Base-by-base conservation (phyloP, 2,329 filamentous ascomycete genomes). In the Dothidotthia symphoricarpi region DNA sequence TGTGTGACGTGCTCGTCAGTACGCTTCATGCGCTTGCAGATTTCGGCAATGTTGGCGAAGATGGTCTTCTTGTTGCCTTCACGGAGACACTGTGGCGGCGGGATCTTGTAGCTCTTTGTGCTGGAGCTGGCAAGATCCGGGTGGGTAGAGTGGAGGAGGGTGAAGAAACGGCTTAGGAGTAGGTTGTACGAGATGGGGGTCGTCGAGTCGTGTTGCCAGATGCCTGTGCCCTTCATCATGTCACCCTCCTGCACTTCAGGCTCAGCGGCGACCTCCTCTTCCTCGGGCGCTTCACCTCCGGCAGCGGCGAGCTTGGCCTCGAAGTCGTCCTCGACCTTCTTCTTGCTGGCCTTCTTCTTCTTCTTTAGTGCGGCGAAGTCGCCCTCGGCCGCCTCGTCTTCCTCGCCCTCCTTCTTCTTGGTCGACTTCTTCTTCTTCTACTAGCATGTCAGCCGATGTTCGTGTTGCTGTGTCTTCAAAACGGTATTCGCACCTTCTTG, bases 11-110 rank as follows among this genome's bases (percentile, higher is more conserved):
- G 93, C 73, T 98, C 93, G 66, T 97, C 91, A 49, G 87, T 90
- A 69, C 93, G 83, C 83, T 98, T 98, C 90, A 98, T 97, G 61
- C 91, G 83, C 80, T 95, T 95, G 80, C 89, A 95, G 63, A 98
- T 97, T 68, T 98, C 93, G 68, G 88, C 82, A 65, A 98, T 93
- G 76, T 98, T 98, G 76, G 91, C 93, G 64, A 98, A 98, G 64
- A 98, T 95, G 48, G 93, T 98, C 84, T 66, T 66, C 82, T 95
- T 94, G 83, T 98, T 98, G 69, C 93, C 93, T 89, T 98, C 93
- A 75, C 93, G 90, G 66, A 97, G 82, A 75, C 93, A 97, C 76
- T 98, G 93, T 34, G 93, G 93, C 36, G 93, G 93, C 35, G 93
- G 93, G 57, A 98, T 98, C 82, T 97, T 97, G 82, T 97, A 98